Evolutionary conservation across 2,329 filamentous ascomycete species (phyloP).

Genomic region (Sporothrix mexicana): DNA sequence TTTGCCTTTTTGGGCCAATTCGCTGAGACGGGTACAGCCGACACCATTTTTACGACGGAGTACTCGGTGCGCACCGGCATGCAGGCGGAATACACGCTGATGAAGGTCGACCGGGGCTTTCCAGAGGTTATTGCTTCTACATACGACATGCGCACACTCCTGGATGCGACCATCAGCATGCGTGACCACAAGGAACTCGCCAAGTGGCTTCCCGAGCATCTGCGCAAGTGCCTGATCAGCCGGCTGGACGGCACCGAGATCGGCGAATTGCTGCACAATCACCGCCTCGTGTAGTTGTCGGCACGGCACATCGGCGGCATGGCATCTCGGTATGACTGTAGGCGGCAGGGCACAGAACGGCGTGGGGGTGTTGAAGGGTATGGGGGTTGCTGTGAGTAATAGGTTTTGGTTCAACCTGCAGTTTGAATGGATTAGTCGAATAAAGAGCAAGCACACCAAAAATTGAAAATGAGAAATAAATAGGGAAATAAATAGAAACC

Average conservation of each 20-base stretch:
- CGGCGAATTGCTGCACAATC: slow-evolving; percentile 37
- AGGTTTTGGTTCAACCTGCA: background rate
- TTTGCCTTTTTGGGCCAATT: slow-evolving; percentile 51
- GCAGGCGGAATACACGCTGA: slow-evolving; percentile 45
- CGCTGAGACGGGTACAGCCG: slow-evolving; percentile 47
- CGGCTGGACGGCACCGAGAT: slow-evolving; percentile 36
- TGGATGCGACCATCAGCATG: slow-evolving; percentile 38
- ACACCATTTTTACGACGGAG: slow-evolving; percentile 49
- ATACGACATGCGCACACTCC: slow-evolving; percentile 41
- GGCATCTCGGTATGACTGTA: background rate
- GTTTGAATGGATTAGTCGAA: background rate
- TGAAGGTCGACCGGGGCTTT: slow-evolving; percentile 42
- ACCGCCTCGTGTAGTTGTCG: slow-evolving; percentile 33
- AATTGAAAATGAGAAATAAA: background rate
- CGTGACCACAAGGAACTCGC: slow-evolving; percentile 39
- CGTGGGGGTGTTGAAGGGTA: background rate
- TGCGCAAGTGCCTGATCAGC: slow-evolving; percentile 35
- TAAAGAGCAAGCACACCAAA: background rate
- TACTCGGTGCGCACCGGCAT: slow-evolving; percentile 48
- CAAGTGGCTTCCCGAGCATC: slow-evolving; percentile 37
- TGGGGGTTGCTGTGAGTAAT: slow-evolving; percentile 1
- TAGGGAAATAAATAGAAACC: no score
- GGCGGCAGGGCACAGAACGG: background rate
- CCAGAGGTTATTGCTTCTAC: slow-evolving; percentile 43
- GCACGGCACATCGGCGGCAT: background rate